Evolutionary conservation across 2,329 filamentous ascomycete genomes (phyloP), one percentile per base, ranked within the genome.

Genomic region (Alternaria brassicicola): DNA sequence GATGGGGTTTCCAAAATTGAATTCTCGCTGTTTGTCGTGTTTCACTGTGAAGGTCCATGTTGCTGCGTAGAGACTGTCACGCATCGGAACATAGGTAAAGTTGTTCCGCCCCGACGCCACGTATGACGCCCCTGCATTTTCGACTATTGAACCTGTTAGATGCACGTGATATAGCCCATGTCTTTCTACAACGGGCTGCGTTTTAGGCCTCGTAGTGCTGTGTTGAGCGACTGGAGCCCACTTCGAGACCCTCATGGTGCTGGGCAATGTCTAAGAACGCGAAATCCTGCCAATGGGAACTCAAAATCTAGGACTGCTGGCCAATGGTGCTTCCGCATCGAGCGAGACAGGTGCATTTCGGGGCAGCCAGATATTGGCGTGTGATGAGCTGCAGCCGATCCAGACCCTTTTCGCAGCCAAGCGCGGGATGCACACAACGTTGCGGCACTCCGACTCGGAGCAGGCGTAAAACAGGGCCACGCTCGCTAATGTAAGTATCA

Each of bases 361-460:
- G 63, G 60, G 62, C 58, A 55, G 64, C 59, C 38, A 65, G 63
- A 62, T 68, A 71, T 71, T 67, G 67, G 67, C 61, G 62, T 68
- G 73, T 71, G 72, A 73, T 65, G 66, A 66, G 64, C 28, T 67
- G 72, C 71, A 73, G 64, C 54, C 55, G 63, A 57, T 49, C 55
- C 57, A 51, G 61, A 62, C 65, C 63, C 59, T 55, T 54, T 41
- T 65, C 55, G 48, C 30, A 55, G 66, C 56, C 61, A 69, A 65
- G 63, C 62, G 70, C 61, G 64, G 64, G 59, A 67, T 55, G 47
- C 62, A 64, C 60, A 56, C 35, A 61, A 64, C 62, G 57, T 57
- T 53, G 59, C 36, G 35, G 43, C 43, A 51, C 39, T 51, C 56
- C 33, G 30, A 45, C 47, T 55, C 52, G 50, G 58, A 55, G 25